phyloP scores from a whole-genome alignment of 257 asterid species.

The Fraxinus pennsylvanica region DNA sequence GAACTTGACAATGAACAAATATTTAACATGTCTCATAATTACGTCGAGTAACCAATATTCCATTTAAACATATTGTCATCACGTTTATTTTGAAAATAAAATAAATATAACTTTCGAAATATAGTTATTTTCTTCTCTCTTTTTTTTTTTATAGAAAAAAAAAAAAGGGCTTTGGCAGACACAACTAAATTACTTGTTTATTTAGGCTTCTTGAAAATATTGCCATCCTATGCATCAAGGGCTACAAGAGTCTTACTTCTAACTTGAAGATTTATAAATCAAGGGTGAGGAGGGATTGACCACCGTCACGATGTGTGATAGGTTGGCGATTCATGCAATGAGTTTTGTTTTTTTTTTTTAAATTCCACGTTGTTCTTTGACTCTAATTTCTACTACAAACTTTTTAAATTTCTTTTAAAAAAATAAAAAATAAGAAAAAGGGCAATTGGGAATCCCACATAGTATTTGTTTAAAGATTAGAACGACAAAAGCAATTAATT shows the following conservation, averaged over 20 bases:
- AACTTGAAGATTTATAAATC: slow-evolving; percentile 4
- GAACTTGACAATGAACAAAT: neutral
- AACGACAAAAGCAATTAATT: slow-evolving; percentile 69
- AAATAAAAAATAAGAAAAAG: slow-evolving; percentile 3
- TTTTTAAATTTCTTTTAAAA: neutral
- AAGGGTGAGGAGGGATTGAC: slow-evolving; percentile 54
- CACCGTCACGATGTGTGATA: slow-evolving; percentile 65
- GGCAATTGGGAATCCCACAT: neutral
- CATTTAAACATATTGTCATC: no score
- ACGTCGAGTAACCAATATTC: neutral
- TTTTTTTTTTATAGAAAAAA: no score
- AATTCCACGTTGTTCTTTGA: slow-evolving; percentile 53
- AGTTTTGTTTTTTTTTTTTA: slow-evolving; percentile 12
- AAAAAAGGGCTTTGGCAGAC: no score
- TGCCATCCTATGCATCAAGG: neutral
- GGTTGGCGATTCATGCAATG: slow-evolving; percentile 40
- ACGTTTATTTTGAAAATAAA: no score
- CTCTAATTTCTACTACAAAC: slow-evolving; percentile 24
- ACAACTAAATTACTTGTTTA: no score
- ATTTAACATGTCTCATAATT: neutral
- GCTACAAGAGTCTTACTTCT: neutral
- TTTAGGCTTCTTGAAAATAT: no score
- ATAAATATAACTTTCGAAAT: no score
- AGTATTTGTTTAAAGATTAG: slow-evolving; percentile 27
- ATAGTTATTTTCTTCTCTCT: no score